Evolutionary conservation across 441 rosid genomes (phyloP), one percentile per base, ranked within the genome.

Genomic region (Populus hybrid): DNA sequence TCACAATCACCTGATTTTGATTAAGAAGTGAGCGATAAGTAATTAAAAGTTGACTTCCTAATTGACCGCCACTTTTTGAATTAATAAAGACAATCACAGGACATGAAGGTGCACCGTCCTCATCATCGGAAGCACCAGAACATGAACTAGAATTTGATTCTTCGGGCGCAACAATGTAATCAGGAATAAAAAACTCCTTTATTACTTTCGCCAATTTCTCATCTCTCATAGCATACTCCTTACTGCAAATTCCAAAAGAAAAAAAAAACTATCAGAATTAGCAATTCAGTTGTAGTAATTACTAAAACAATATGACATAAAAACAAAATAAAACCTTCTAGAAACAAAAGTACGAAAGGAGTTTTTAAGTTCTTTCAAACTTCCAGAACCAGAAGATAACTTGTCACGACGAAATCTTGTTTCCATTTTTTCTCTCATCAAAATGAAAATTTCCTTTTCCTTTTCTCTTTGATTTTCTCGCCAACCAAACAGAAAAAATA

Each of bases 61-160:
- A 86, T 80, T 92, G 97, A 6, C 98, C 98, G 0, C 98, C 97
- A 61, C 95, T 94, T 80, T 81, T 94, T 35, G 95, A 88, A 83
- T 94, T 94, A 84, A 94, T 84, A 77, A 92, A 94, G 78, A 92
- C 94, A 21, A 94, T 79, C 64, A 91, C 91, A 1, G 98, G 98
- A 66, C 89, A 89, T 32, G 64, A 69, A 8, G 98, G 94, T 38
- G 57, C 20, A 46, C 11, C 50, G 12, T 40, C 50, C 50, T 40
- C 16, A 11, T 40, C 73, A 74, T 67, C 20, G 73, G 10, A 36
- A 24, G 42, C 8, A 40, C 50, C 16, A n/a, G 14, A 61, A 7
- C 69, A 61, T 50, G 20, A 74, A 32, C 42, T 9, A 16, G 28
- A 36, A 26, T 40, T 0, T 0, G 83, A 73, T 73, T 80, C 89